Base-by-base conservation (phyloP, 73 alveolate species). In the Paramecium primaurelia region DNA sequence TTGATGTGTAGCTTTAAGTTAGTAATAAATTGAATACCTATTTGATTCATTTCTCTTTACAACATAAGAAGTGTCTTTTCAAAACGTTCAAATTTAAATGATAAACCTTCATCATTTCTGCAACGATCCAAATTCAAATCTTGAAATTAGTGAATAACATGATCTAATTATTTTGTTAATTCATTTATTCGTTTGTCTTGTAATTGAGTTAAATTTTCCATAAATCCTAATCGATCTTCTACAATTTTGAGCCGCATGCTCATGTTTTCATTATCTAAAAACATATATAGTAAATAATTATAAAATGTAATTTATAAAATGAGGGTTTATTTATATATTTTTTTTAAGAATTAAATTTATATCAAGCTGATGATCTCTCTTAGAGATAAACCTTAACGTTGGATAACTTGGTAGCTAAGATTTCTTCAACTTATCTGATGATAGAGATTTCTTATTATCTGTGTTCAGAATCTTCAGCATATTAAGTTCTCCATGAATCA, bases 401-500 rank as follows among this genome's bases (percentile, higher is more conserved):
- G 42, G 91, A 80, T 80, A 80, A 80, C 59, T 80, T 80, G 77
- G 91, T 80, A 47, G 91, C 91, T 14, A 80, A 44, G 91, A 80
- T 80, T 36, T 80, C 91, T 45, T 80, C 91, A 47, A 80, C 91
- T 80, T 80, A 80, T 80, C 91, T 80, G 91, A 80, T 80, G 77
- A 80, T 80, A 3, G 91, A 59, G 91, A 80, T 80, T 80, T 80
- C 91, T 80, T 45, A 80, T 80, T 80, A 80, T 80, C 91, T 80
- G 73, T 80, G 91, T 80, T 80, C 91, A 28, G 77, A 32, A 20
- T 86, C 93, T 86, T 86, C 86, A 86, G 87, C 87, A 58, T 86
- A 86, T 86, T 86, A 86, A 12, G 93, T 86, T 86, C 93, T 86
- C 93, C 93, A 86, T 86, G 93, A 86, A 58, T 86, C 93, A 26